phyloP scores from a whole-genome alignment of 306 rosid genomes.

The Prunus davidiana region DNA sequence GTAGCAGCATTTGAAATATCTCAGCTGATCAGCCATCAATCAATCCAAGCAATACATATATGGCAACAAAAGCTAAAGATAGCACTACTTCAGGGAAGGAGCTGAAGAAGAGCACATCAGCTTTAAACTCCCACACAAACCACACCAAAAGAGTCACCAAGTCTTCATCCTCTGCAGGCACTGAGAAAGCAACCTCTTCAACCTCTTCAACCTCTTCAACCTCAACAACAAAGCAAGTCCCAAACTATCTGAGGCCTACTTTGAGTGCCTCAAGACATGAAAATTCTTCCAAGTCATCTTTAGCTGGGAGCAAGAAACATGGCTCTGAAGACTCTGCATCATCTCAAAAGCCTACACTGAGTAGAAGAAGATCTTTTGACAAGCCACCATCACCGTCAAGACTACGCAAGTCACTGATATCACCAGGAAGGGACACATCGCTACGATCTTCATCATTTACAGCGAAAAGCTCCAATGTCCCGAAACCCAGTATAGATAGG shows the following conservation, averaged over 20 bases:
- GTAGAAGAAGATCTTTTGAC: slow-evolving; percentile 86
- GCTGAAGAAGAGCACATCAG: slow-evolving; percentile 25
- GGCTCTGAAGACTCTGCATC: slow-evolving; percentile 1
- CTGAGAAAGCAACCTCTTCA: slow-evolving; percentile 21
- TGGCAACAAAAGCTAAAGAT: slow-evolving; percentile 69
- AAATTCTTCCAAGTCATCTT: slow-evolving; percentile 16
- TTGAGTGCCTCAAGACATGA: slow-evolving; percentile 49
- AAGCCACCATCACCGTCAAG: slow-evolving; percentile 59
- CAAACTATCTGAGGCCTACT: slow-evolving; percentile 68
- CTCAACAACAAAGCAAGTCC: slow-evolving; percentile 45
- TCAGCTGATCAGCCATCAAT: neutral
- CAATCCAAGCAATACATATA: slow-evolving; percentile 2
- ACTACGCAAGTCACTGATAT: slow-evolving; percentile 37
- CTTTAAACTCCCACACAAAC: slow-evolving; percentile 28
- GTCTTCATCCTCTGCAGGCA: slow-evolving; percentile 19
- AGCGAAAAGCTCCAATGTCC: slow-evolving; percentile 17
- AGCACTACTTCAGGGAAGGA: slow-evolving; percentile 49
- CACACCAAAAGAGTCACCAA: slow-evolving; percentile 33
- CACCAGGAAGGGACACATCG: slow-evolving; percentile 44
- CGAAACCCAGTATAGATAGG: neutral
- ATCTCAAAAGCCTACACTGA: slow-evolving; percentile 25
- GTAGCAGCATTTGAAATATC: slow-evolving; percentile 5
- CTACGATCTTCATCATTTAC: slow-evolving; percentile 17
- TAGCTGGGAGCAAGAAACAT: slow-evolving; percentile 25
- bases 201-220: slow-evolving; percentile 15